These are phyloP conservation scores for Diaporthe destruens DNA, from an alignment of 2,329 filamentous ascomycete species.

Conservation along the genomic window DNA sequence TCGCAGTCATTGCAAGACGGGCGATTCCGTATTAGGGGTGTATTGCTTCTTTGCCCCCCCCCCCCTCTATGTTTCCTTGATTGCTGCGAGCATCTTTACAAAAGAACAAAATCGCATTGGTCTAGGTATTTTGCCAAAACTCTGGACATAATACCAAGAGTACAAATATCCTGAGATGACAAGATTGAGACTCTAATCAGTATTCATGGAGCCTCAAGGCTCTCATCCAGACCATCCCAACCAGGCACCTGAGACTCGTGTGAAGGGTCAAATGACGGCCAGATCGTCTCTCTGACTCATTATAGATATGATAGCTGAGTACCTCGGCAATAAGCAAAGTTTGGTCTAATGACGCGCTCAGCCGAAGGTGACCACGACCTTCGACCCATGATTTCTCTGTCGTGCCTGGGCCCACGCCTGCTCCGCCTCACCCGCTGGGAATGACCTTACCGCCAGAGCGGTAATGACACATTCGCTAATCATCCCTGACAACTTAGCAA, in stretches of 20 bases:
- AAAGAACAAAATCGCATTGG: not conserved
- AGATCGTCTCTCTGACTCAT: not conserved
- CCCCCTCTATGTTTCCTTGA: not conserved
- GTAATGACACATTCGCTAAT: not conserved
- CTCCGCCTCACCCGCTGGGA: not conserved
- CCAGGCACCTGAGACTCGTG: not conserved
- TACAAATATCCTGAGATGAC: not conserved
- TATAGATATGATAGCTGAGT: not conserved
- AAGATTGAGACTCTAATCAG: not conserved
- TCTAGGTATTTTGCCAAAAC: not conserved
- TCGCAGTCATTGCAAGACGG: not conserved
- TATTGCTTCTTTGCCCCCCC: no score
- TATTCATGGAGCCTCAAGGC: not conserved
- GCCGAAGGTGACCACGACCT: not conserved
- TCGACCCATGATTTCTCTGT: not conserved
- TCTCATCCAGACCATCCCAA: not conserved
- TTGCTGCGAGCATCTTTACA: not conserved
- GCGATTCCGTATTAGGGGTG: not conserved
- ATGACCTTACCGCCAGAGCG: not conserved
- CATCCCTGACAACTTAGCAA: slow-evolving; percentile 12
- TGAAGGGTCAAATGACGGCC: not conserved
- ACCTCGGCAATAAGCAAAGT: not conserved
- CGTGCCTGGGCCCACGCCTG: slow-evolving; percentile 7
- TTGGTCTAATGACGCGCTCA: not conserved
- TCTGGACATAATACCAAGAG: not conserved